Evolutionary conservation across 257 asterid species (phyloP), one percentile per base, ranked within the genome.

Genomic region (Solanum piurae): DNA sequence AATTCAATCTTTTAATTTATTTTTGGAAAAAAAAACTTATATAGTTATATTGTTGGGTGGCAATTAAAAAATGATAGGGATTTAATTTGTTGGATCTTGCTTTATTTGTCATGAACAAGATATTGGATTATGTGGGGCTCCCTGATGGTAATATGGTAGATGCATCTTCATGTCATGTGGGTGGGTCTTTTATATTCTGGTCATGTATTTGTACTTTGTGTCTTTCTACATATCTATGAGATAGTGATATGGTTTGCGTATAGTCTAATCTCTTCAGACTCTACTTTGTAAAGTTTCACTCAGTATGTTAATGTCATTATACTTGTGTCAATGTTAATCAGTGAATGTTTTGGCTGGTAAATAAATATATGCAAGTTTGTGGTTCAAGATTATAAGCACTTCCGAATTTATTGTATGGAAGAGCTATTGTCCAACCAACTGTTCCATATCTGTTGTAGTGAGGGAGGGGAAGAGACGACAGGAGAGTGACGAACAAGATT

Each of bases 211-310:
- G 64, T 18, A 18, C 4, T 18, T 2, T 2, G 62, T 2, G 64
- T 6, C 4, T 52, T 6, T 18, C 1, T 6, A 52, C n/a, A 1
- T 6, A 1, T 18, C 1, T 52, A 49, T 0, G 8, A 52, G 10
- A 2, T 16, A 18, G 1, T 18, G 10, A 6, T 6, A 55, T 6
- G 3, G 0, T 18, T 55, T 18, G n/a, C 0, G n/a, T 55, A 55
- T 0, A 18, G 0, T 55, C 3, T 55, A 55, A 18, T 18, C 1
- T 3, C 18, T 3, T 18, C 0, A 2, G 0, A 18, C 2, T 55
- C 1, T 55, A 55, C 0, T 18, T 55, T 6, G 10, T 55, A 18
- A 18, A 55, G 7, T 55, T 18, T 18, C 2, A 55, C n/a, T 55
- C 1, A 1, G 0, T 55, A 55, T 18, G n/a, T 18, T 55, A 18